Percentiles rank a stretch among this genome's conserved stretches.
Evolutionary conservation across 1,284 basidiomycete genomes (phyloP).

Genomic region (Fomitopsis schrenkii): DNA sequence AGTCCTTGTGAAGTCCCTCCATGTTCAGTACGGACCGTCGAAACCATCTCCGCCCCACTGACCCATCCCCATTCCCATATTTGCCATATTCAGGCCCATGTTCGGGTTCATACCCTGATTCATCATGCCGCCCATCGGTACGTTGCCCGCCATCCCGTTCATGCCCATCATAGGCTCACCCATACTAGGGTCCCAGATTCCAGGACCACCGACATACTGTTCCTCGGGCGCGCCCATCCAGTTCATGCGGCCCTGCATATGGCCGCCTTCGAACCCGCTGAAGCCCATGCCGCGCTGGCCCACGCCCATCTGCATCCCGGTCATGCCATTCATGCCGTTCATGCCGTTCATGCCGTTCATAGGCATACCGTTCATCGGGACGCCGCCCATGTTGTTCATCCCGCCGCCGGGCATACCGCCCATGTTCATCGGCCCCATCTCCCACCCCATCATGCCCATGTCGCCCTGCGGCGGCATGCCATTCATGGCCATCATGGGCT

Average conservation of each 20-base stretch:
- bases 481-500: constrained; percentile 37
- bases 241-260: constrained; percentile 22
- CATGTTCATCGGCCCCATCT: constrained; percentile 11
- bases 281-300: constrained; percentile 9
- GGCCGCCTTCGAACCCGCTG: constrained; percentile 6
- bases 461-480: constrained; percentile 23
- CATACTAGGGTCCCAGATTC: constrained; percentile 23
- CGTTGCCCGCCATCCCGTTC: constrained; percentile 23
- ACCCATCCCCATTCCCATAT: constrained; percentile 19
- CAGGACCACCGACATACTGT: constrained; percentile 20
- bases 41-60: constrained; percentile 21
- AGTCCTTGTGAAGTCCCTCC: not conserved
- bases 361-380: constrained; percentile 13
- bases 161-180: constrained; percentile 28
- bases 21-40: constrained; percentile 10
- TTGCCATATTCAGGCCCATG: constrained; percentile 21
- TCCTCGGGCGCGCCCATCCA: constrained; percentile 23
- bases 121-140: constrained; percentile 15
- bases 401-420: constrained; percentile 6
- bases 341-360: constrained; percentile 15
- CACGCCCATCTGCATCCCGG: constrained; percentile 26
- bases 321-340: constrained; percentile 21
- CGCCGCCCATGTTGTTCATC: not conserved
- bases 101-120: constrained; percentile 16
- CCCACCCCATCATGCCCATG: constrained; percentile 24